Evolutionary conservation across 2,329 filamentous ascomycete species (phyloP), one percentile per base, ranked within the genome.

Genomic region (Ramichloridium luteum): DNA sequence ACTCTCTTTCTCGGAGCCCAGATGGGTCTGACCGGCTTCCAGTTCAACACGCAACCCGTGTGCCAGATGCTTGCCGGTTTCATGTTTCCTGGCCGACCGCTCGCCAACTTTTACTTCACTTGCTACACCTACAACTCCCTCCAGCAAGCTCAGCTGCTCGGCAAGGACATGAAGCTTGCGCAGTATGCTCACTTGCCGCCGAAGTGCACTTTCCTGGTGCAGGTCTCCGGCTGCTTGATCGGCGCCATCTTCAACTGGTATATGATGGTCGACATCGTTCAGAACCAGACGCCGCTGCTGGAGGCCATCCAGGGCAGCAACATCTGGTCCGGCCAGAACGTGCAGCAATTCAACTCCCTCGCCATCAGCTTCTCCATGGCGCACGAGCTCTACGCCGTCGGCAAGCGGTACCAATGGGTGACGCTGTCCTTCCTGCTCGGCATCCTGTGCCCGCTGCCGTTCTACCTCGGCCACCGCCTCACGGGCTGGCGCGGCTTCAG

Each of bases 41-140:
- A 55, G 5, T 59, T 60, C 27, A 55, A 51, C 36, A 45, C 57
- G 14, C 55, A 62, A 35, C 53, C 55, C 4, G 51, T 61, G 16
- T 54, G 59, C 6, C 63, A 69, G 44, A 62, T 68, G 56, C 45
- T 70, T 13, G 65, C 57, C 3, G 66, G 63, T 13, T 63, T 67
- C 18, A 49, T 70, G 34, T 55, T 60, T 31, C 64, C 57, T 10
- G 54, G 54, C 3, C 39, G 47, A 4, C 56, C 56, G 6, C 33
- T 56, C 1, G 51, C 52, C 6, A 54, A 53, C 38, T 47, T 57
- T 31, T 56, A 55, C 30, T 47, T 46, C 35, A 41, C 43, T 12
- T 39, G 33, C 30, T 48, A 40, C 29, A 47, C 45, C 3, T 53
- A 48, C 38, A 58, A 59, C 35, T 44, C 49, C 9, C 31, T 50